A percentile compares a stretch with the other conserved stretches of the same genome.
Evolutionary conservation across 768 basidiomycete genomes (phyloP).

Genomic region (Albatrellus ellisii): DNA sequence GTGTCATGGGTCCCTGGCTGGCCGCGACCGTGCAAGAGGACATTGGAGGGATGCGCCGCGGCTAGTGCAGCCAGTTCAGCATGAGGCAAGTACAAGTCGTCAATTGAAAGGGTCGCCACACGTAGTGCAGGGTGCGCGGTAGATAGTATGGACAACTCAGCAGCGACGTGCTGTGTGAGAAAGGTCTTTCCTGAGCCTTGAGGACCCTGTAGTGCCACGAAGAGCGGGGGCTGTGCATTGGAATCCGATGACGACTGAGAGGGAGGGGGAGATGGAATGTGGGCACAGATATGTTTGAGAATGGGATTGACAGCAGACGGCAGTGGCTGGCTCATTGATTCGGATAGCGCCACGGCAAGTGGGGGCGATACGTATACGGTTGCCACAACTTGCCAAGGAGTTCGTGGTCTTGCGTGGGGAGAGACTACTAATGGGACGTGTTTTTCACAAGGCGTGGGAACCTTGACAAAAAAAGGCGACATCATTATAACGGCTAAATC

Average conservation of each 20-base stretch:
- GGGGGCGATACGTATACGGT: not conserved
- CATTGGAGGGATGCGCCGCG: constrained; percentile 38
- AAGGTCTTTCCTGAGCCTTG: constrained; percentile 92
- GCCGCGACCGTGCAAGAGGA: constrained; percentile 70
- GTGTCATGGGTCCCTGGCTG: constrained; percentile 91
- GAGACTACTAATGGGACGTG: not conserved
- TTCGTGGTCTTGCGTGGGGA: no score
- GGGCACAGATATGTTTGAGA: constrained; percentile 24
- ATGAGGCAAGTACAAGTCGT: constrained; percentile 81
- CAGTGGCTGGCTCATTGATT: constrained; percentile 10
- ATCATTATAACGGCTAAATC: no score
- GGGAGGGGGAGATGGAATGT: constrained; percentile 19
- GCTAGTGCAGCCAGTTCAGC: constrained; percentile 44
- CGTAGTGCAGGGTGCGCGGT: constrained; percentile 34
- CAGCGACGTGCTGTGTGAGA: constrained; percentile 45
- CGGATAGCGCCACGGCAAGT: not conserved
- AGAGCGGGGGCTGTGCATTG: constrained; percentile 51
- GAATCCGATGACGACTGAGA: not conserved
- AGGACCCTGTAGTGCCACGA: constrained; percentile 84
- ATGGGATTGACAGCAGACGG: constrained; percentile 25
- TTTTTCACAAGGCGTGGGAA: no score
- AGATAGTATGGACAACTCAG: constrained; percentile 16
- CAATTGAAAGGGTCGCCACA: constrained; percentile 59
- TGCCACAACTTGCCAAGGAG: no score
- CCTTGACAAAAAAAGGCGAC: no score